A percentile compares a stretch with the other conserved stretches of the same genome.
Conservation (phyloP, 441 rosid genomes). For the Gossypium lobatum region DNA sequence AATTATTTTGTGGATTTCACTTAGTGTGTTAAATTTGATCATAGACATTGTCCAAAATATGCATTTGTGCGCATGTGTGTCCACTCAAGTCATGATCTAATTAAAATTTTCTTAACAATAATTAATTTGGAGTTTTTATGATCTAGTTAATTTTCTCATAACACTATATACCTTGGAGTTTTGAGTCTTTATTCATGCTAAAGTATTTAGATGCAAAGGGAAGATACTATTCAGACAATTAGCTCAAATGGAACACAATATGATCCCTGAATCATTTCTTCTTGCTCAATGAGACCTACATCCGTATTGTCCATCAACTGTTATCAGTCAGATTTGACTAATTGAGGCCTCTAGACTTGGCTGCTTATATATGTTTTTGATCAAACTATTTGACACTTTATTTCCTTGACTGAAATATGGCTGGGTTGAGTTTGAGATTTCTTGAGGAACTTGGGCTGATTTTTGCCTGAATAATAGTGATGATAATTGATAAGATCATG, state of each 20-base stretch:
- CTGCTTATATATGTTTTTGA: neutral
- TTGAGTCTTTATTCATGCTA: neutral
- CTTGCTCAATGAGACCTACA: neutral
- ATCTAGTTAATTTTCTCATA: neutral
- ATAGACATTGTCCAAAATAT: neutral
- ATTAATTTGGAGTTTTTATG: neutral
- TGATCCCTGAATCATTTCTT: neutral
- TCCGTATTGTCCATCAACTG: neutral
- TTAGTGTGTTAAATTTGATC: neutral
- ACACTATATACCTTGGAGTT: neutral
- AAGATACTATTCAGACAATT: neutral
- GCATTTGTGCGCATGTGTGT: neutral
- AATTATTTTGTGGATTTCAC: constrained; percentile 3
- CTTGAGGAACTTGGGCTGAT: neutral
- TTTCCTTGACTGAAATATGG: neutral
- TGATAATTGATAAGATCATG: neutral
- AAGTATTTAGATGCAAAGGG: neutral
- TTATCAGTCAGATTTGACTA: neutral
- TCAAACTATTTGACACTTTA: neutral
- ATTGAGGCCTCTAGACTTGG: neutral
- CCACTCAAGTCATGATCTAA: neutral
- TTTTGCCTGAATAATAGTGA: neutral
- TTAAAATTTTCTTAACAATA: neutral
- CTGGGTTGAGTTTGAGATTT: neutral
- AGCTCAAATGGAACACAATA: neutral